phyloP scores from a whole-genome alignment of 441 rosid species.

The Erodium moschatum region DNA sequence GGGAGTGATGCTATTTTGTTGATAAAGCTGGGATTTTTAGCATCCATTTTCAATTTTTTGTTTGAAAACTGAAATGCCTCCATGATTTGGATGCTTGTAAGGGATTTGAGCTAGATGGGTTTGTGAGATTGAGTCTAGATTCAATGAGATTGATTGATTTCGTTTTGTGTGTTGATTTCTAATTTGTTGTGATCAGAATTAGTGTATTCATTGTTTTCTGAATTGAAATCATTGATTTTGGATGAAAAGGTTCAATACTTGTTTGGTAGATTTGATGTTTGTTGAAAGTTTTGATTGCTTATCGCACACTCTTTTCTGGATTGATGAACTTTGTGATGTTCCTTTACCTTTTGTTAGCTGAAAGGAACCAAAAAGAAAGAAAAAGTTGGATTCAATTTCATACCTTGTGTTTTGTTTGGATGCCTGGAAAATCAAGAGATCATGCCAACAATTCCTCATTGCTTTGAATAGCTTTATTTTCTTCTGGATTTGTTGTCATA shows the following conservation, averaged over 20 bases:
- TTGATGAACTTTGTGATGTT: background rate
- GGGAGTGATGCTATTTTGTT: background rate
- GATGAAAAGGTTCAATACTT: background rate
- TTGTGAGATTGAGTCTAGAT: background rate
- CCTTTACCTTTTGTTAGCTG: background rate
- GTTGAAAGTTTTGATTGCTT: background rate
- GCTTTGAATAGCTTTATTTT: no score
- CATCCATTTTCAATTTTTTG: background rate
- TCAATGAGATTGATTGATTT: conserved; percentile 6
- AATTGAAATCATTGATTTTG: background rate
- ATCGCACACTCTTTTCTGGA: background rate
- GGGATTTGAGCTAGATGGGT: background rate
- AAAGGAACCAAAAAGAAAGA: background rate
- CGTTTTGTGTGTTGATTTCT: background rate
- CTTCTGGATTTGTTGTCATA: background rate
- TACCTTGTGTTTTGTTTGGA: background rate
- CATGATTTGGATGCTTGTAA: background rate
- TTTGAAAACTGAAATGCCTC: background rate
- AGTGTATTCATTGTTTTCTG: background rate
- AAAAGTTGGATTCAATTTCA: background rate
- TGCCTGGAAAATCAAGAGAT: background rate
- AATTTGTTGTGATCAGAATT: background rate
- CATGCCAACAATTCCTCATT: background rate
- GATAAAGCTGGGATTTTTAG: background rate
- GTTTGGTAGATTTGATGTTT: background rate